Evolutionary conservation across 2,329 filamentous ascomycete genomes (phyloP), one percentile per base, ranked within the genome.

Genomic region (Hypoxylon sp.): DNA sequence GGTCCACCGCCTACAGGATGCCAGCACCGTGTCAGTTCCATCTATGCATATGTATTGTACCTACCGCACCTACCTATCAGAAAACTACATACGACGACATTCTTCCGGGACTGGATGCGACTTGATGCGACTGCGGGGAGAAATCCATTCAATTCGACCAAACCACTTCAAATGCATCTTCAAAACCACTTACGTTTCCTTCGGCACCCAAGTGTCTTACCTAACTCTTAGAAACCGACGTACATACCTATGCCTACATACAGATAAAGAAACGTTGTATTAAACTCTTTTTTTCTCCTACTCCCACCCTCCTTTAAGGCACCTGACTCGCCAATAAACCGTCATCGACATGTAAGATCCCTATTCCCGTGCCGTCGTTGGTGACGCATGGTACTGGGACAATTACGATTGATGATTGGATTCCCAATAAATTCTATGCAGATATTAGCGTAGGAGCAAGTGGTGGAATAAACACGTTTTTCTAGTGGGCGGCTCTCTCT

Each of bases 311-410:
- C 43, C 48, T 38, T 56, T 19, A 60, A 11, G 46, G 34, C 64
- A 51, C 63, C 41, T 68, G 63, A 67, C 65, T 69, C 68, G 65
- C 60, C 49, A 65, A 62, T 60, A 52, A 34, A 51, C 66, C 66
- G 68, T 71, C 68, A 71, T 69, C 50, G 23, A 64, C 57, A 67
- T 71, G 65, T 71, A 61, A 71, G 68, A 71, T 69, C 53, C 36
- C 63, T 56, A 67, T 67, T 71, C 59, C 68, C 63, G 66, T 62
- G 56, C 57, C 63, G 68, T 57, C 63, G 60, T 51, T 49, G 63
- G 60, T 67, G 66, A 69, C 68, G 63, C 63, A 60, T 62, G 63
- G 59, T 62, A 64, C 53, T 62, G 56, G 66, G 55, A 60, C 45
- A 36, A 62, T 68, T 60, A 57, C 57, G 57, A 59, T 63, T 51